phyloP scores from a whole-genome alignment of 2,329 filamentous ascomycete species.

The Acephala macrosclerotiorum region DNA sequence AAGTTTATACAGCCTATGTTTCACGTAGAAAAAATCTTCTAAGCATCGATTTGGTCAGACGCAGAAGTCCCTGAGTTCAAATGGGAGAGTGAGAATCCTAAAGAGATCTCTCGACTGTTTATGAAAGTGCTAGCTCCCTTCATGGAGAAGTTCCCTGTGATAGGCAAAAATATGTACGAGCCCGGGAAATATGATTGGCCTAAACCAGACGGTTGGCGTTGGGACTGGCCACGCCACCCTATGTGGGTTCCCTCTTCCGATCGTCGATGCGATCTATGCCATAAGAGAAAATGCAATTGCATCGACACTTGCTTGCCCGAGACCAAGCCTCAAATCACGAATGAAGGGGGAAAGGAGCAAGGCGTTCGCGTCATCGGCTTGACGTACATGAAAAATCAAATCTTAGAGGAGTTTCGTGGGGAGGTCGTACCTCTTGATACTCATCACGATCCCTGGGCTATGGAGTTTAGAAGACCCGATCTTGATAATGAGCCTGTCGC shows the following conservation, averaged over 20 bases:
- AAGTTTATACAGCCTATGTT: constrained; percentile 16
- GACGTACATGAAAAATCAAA: constrained; percentile 11
- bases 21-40: constrained; percentile 16
- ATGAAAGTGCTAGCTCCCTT: constrained; percentile 15
- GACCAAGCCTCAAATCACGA: constrained; percentile 14
- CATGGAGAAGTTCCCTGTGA: constrained; percentile 15
- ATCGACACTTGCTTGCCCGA: too few relatives aligned
- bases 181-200: constrained; percentile 17
- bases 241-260: constrained; percentile 14
- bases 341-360: constrained; percentile 18
- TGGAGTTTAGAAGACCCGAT: constrained; percentile 24
- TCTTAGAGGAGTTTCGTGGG: constrained; percentile 21
- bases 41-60: constrained; percentile 20
- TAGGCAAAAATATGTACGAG: background rate
- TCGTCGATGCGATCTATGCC: constrained; percentile 7
- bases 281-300: too few relatives aligned
- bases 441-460: constrained; percentile 15
- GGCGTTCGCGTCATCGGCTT: constrained; percentile 3
- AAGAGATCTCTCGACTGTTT: constrained; percentile 16
- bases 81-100: constrained; percentile 17
- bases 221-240: constrained; percentile 14
- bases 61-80: constrained; percentile 15
- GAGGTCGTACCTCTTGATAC: constrained; percentile 20
- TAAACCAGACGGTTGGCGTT: constrained; percentile 22
- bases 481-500: constrained; percentile 17